Conservation (phyloP, 2,329 filamentous ascomycete genomes). For the Pseudocercospora vitis region DNA sequence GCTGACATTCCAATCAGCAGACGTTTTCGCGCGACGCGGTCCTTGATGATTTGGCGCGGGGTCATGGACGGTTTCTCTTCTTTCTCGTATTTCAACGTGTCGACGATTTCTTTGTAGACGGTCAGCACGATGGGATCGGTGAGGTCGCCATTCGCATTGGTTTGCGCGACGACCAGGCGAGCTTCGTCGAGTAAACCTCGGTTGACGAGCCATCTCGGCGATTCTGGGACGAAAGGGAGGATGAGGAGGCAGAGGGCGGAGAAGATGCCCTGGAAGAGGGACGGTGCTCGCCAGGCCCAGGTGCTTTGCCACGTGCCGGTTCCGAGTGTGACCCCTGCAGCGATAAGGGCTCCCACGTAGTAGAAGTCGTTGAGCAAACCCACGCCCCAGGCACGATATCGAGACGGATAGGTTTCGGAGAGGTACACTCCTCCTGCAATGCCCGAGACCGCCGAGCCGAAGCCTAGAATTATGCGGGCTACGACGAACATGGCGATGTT, state of each 20-base stretch:
- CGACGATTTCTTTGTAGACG: slow-evolving; percentile 50
- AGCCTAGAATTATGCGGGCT: slow-evolving; percentile 49
- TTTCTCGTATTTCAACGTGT: slow-evolving; percentile 50
- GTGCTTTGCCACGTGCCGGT: slow-evolving; percentile 46
- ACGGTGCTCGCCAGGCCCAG: slow-evolving; percentile 51
- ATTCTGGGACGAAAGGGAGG: slow-evolving; percentile 50
- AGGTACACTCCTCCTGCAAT: slow-evolving; percentile 52
- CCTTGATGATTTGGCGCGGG: slow-evolving; percentile 41
- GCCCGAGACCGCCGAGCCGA: slow-evolving; percentile 47
- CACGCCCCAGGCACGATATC: slow-evolving; percentile 49
- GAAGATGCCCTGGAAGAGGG: slow-evolving; percentile 47
- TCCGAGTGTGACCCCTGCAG: slow-evolving; percentile 50
- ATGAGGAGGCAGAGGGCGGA: slow-evolving; percentile 45
- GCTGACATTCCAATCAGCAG: slow-evolving; percentile 40
- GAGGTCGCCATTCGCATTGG: slow-evolving; percentile 48
- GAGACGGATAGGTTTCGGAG: slow-evolving; percentile 50
- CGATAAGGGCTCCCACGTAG: slow-evolving; percentile 45
- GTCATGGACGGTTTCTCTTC: slow-evolving; percentile 41
- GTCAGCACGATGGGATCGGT: slow-evolving; percentile 42
- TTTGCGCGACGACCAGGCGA: slow-evolving; percentile 44
- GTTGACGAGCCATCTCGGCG: slow-evolving; percentile 50
- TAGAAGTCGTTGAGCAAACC: slow-evolving; percentile 45
- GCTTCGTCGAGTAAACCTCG: slow-evolving; percentile 47
- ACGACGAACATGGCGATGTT: slow-evolving; percentile 43
- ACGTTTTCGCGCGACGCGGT: slow-evolving; percentile 40